Evolutionary conservation across 1,284 basidiomycete species (phyloP), one percentile per base, ranked within the genome.

Genomic region (Coniferiporia weirii): DNA sequence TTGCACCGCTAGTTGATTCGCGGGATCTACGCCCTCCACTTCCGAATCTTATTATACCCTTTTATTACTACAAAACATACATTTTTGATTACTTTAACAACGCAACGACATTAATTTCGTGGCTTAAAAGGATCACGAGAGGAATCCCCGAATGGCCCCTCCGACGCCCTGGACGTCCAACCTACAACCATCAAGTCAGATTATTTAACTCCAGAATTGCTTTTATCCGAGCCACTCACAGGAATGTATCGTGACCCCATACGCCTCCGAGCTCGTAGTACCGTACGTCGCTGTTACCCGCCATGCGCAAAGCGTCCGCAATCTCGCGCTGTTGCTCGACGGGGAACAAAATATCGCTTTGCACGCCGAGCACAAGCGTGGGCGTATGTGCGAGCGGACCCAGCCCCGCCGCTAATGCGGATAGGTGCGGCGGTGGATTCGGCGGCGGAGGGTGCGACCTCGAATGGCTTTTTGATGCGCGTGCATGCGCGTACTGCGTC

Each of bases 211-310:
- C 20, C 38, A 51, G 46, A 45, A 46, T 58, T 58, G 43, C 35
- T 54, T 22, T 12, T 27, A 27, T 27, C 27, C 27, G 27, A n/a
- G 32, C 75, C 8, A 56, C 79, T 75, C 62, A 79, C 76, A 99
- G 77, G 76, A 99, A 99, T 32, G 94, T 98, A 75, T 99, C 95
- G 69, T 95, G 93, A 1, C 97, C 97, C 92, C 95, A 98, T 13
- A 98, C 95, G 3, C 96, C 95, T 44, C 97, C 95, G 7, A 99
- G 81, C 75, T 99, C 97, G 72, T 96, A 99, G 73, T 98, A 99
- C 60, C 91, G 89, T 35, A 99, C 97, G 61, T 81, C 76, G 19
- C 83, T 74, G 71, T 96, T 96, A 0, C 96, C 96, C 1, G 89
- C 85, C 80, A 95, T 83, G 61, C 93, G 81, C 63, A 99, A 73